Conservation (phyloP, 352 stramenopile species). For the Pythium insidiosum region DNA sequence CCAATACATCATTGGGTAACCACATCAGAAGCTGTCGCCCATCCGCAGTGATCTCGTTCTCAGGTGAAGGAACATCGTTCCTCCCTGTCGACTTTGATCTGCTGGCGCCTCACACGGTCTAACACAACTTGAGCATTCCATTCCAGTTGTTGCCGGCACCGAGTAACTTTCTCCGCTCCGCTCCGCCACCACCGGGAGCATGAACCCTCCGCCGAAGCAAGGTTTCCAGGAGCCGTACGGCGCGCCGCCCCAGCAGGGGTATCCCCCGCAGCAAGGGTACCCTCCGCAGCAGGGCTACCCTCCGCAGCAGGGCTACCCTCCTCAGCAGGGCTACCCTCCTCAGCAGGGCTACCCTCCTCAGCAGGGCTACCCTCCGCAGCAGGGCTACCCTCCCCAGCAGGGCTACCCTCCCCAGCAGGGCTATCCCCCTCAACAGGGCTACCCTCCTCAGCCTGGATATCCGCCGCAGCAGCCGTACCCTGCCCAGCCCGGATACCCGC, state of each 20-base stretch:
- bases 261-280: constrained; percentile 30
- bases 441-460: constrained; percentile 25
- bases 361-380: constrained; percentile 19
- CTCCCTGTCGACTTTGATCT: no score
- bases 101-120: no score
- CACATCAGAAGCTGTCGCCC: no score
- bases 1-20: no score
- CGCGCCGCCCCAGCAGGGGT: constrained; percentile 22
- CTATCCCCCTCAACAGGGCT: constrained; percentile 20
- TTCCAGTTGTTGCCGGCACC: no score
- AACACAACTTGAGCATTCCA: no score
- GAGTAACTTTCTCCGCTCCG: no score
- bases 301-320: constrained; percentile 14
- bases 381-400: constrained; percentile 19
- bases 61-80: no score
- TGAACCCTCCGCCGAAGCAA: constrained; percentile 12
- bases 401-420: constrained; percentile 21
- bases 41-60: no score
- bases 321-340: constrained; percentile 7
- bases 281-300: constrained; percentile 18
- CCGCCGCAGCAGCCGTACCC: constrained; percentile 17
- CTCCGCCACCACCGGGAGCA: not conserved
- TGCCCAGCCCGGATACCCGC: constrained; percentile 14
- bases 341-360: constrained; percentile 19
- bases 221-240: constrained; percentile 19